A percentile compares a stretch with the other conserved stretches of the same genome.
Evolutionary conservation across 441 rosid genomes (phyloP).

Genomic region (Aleurites moluccanus): DNA sequence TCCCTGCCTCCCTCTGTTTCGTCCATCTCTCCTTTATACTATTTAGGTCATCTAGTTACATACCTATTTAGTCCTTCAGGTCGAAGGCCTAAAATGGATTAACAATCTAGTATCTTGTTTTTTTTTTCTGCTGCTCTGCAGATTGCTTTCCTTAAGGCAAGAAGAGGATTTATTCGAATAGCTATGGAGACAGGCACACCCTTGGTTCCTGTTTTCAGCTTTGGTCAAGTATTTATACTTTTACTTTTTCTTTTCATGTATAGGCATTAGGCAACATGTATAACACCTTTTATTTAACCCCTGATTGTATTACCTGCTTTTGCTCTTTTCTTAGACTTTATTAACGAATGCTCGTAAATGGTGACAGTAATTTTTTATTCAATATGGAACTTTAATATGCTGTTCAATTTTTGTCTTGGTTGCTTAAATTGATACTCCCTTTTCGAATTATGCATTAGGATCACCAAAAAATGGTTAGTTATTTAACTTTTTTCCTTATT

Average conservation of each 20-base stretch:
- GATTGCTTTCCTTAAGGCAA: constrained; percentile 58
- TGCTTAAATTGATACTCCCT: not conserved
- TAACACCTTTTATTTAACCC: not conserved
- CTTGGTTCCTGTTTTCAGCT: constrained; percentile 93
- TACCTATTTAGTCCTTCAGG: not conserved
- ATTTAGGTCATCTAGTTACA: not conserved
- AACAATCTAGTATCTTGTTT: not conserved
- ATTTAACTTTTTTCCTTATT: not conserved
- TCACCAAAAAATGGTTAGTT: not conserved
- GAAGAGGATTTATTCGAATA: constrained; percentile 82
- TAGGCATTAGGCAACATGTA: not conserved
- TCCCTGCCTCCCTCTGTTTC: not conserved
- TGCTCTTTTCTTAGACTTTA: not conserved
- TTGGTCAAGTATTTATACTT: constrained; percentile 61
- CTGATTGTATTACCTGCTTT: not conserved
- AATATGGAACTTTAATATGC: not conserved
- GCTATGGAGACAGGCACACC: constrained; percentile 80
- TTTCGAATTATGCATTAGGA: not conserved
- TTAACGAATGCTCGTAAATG: not conserved
- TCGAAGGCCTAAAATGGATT: not conserved
- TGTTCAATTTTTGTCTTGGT: not conserved
- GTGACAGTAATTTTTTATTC: not conserved
- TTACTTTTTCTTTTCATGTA: not conserved
- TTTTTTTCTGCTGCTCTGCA: constrained; percentile 32
- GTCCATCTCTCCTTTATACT: not conserved